Percentiles rank a stretch among this genome's conserved stretches.
phyloP scores from a whole-genome alignment of 495 filamentous ascomycete species.

The Penicillium ochrochloron region DNA sequence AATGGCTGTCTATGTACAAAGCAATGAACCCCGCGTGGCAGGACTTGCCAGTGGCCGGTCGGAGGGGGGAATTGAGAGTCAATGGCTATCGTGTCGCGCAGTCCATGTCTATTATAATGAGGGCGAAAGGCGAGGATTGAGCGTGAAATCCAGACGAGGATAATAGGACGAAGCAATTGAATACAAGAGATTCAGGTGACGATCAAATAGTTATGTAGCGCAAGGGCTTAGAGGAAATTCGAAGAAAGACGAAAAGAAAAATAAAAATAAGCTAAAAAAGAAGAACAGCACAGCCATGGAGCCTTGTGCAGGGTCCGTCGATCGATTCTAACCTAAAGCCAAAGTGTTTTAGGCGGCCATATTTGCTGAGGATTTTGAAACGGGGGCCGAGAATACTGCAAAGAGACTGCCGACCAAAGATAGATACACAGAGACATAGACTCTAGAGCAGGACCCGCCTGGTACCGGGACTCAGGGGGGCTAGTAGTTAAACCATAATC shows the following conservation, averaged over 20 bases:
- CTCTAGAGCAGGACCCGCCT: neutral
- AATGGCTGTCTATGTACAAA: conserved; percentile 5
- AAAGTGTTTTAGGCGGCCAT: conserved; percentile 31
- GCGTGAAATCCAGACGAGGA: neutral
- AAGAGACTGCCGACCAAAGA: neutral
- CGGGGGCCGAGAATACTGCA: conserved; percentile 2
- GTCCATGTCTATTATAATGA: conserved; percentile 8
- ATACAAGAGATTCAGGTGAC: neutral
- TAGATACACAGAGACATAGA: neutral
- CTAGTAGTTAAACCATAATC: too few relatives aligned
- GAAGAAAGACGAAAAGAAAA: neutral
- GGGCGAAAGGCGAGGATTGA: conserved; percentile 1
- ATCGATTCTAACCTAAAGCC: conserved; percentile 26
- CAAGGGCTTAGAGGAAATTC: neutral
- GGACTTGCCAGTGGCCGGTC: conserved; percentile 2
- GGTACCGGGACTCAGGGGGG: neutral
- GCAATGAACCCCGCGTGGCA: conserved; percentile 4
- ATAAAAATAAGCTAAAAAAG: neutral
- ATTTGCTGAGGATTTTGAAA: neutral
- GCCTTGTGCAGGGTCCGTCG: conserved; percentile 19
- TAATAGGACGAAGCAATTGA: conserved; percentile 8
- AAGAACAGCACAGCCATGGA: conserved; percentile 9
- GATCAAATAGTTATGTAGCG: neutral
- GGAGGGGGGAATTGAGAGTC: neutral
- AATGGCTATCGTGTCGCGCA: conserved; percentile 6